phyloP scores from a whole-genome alignment of 1,284 basidiomycete species.

The Veloboletus limbatus region DNA sequence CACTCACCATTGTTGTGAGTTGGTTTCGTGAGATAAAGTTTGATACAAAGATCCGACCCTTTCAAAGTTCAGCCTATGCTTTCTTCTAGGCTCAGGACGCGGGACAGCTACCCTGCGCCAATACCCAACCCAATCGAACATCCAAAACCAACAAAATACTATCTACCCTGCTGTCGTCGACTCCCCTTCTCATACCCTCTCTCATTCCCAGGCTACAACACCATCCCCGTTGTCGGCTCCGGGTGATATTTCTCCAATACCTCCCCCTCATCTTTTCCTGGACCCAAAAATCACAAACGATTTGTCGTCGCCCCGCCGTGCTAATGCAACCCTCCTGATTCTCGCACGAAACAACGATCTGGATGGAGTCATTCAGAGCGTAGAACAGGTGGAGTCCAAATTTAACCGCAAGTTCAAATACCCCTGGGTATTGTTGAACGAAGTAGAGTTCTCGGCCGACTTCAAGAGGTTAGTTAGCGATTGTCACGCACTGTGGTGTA shows the following conservation, averaged over 20 bases:
- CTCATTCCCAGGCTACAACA: background rate
- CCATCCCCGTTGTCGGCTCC: background rate
- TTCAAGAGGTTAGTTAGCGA: constrained; percentile 53
- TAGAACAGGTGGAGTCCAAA: constrained; percentile 54
- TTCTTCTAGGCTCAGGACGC: constrained; percentile 20
- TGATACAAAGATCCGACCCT: background rate
- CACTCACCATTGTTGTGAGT: constrained; percentile 27
- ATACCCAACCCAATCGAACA: constrained; percentile 1
- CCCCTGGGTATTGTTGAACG: constrained; percentile 73
- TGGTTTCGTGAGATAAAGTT: background rate
- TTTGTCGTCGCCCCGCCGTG: constrained; percentile 18
- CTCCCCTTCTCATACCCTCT: background rate
- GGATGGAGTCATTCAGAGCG: constrained; percentile 50
- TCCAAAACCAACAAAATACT: background rate
- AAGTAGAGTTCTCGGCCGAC: constrained; percentile 64
- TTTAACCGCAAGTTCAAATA: constrained; percentile 66
- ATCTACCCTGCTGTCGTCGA: background rate
- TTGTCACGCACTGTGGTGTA: constrained; percentile 3
- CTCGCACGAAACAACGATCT: constrained; percentile 44
- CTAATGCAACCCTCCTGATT: constrained; percentile 33
- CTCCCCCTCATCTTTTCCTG: constrained; percentile 5
- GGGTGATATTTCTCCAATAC: constrained; percentile 1
- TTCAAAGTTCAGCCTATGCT: constrained; percentile 19
- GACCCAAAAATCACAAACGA: no score
- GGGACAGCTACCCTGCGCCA: background rate